Evolutionary conservation across 768 basidiomycete genomes (phyloP).

Genomic region (Psilocybe azurescens): DNA sequence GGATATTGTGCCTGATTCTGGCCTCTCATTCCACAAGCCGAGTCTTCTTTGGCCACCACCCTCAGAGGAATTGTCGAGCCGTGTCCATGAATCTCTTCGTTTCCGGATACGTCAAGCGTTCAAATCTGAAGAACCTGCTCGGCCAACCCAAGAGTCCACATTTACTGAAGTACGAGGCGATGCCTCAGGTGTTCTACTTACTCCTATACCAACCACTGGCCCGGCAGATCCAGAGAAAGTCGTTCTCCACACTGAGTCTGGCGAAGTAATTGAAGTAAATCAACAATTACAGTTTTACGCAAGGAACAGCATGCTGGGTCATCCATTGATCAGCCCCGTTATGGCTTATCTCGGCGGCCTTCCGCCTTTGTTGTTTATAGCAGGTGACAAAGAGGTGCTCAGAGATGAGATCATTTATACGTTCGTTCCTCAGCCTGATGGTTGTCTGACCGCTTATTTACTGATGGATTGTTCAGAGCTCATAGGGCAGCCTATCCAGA

Average conservation of each 20-base stretch:
- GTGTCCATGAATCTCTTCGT: slow-evolving; percentile 63
- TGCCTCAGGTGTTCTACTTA: background rate
- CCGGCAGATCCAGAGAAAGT: slow-evolving; percentile 48
- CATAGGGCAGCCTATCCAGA: slow-evolving; percentile 92
- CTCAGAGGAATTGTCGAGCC: slow-evolving; percentile 61
- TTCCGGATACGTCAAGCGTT: slow-evolving; percentile 65
- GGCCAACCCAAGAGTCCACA: slow-evolving; percentile 23
- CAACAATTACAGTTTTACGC: slow-evolving; percentile 89
- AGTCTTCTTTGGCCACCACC: slow-evolving; percentile 82
- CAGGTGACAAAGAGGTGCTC: slow-evolving; percentile 89
- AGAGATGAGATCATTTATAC: slow-evolving; percentile 91
- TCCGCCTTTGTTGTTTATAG: slow-evolving; percentile 84
- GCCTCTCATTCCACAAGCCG: slow-evolving; percentile 80
- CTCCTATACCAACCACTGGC: slow-evolving; percentile 27
- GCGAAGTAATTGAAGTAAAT: slow-evolving; percentile 57
- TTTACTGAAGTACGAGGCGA: slow-evolving; percentile 21
- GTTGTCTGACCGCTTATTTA: background rate
- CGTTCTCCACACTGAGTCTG: slow-evolving; percentile 46
- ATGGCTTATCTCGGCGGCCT: slow-evolving; percentile 88
- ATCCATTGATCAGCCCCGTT: slow-evolving; percentile 86
- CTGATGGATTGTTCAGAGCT: slow-evolving; percentile 51
- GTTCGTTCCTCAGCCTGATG: slow-evolving; percentile 45
- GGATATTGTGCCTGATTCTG: slow-evolving; percentile 84
- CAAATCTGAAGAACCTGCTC: slow-evolving; percentile 32
- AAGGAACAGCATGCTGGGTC: slow-evolving; percentile 74